These are phyloP conservation scores for Casaregolazyma suthepensis DNA, from an alignment of 1,139 yeast genomes.

Conservation along the genomic window DNA sequence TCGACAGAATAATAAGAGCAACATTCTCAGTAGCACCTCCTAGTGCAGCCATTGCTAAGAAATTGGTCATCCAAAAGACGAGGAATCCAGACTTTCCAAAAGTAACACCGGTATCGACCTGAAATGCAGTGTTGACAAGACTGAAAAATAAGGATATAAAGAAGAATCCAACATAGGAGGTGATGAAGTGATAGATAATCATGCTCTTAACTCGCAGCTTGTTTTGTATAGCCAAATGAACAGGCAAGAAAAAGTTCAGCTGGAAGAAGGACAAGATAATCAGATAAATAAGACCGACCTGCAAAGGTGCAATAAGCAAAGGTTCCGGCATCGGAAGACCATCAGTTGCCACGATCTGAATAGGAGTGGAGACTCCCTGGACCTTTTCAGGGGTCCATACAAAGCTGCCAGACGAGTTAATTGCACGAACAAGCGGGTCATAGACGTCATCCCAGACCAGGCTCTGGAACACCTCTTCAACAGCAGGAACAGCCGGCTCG, in stretches of 20 bases:
- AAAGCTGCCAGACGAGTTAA: not conserved
- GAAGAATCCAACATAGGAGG: conserved; percentile 40
- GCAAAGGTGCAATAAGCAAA: conserved; percentile 16
- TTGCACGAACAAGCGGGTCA: conserved; percentile 14
- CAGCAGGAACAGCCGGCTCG: conserved; percentile 34
- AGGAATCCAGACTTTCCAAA: conserved; percentile 60
- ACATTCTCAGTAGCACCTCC: conserved; percentile 62
- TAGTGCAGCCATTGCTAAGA: conserved; percentile 52
- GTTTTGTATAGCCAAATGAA: conserved; percentile 46
- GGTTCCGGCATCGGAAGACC: conserved; percentile 9
- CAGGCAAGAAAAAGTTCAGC: conserved; percentile 50
- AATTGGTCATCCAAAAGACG: conserved; percentile 58
- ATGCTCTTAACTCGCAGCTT: conserved; percentile 42
- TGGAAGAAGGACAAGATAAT: conserved; percentile 62
- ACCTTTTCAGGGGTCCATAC: conserved; percentile 1
- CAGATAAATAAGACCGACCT: conserved; percentile 63
- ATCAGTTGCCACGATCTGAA: conserved; percentile 12
- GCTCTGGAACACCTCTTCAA: conserved; percentile 25
- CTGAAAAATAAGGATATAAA: conserved; percentile 51
- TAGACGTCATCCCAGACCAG: conserved; percentile 11
- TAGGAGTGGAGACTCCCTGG: conserved; percentile 12
- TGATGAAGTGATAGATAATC: conserved; percentile 41
- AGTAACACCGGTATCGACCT: conserved; percentile 45
- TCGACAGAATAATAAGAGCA: conserved; percentile 41
- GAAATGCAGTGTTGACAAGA: conserved; percentile 54